Base-by-base conservation (phyloP, 1,139 yeast genomes). In the Debaryomycetaceae sp. region DNA sequence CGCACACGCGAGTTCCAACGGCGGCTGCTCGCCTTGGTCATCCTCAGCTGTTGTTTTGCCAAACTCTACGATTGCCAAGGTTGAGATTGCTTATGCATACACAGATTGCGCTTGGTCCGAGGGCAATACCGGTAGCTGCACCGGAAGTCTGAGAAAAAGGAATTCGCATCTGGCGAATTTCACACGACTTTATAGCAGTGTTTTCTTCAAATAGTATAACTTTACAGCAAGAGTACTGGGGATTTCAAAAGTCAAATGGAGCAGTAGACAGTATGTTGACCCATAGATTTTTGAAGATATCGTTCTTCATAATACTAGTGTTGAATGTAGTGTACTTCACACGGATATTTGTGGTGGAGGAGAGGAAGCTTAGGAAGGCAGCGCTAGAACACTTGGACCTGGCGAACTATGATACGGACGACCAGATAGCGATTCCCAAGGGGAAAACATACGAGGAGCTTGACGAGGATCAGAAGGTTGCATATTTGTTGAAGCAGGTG, bases 311-410 rank as follows among this genome's bases (percentile, higher is more conserved):
- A 8, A 56, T 61, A 13, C 43, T 65, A 17, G 42, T 62, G 20
- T 24, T 60, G 31, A 65, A 65, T 44, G 42, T 63, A 8, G 41
- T 55, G 37, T 62, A 62, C 41, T 63, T 65, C 49, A 43, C 59
- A 24, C 51, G 51, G 41, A 45, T 55, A n/a, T 63, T 62, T 41
- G 46, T 49, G 27, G 38, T 48, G 24, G 57, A 58, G 37, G 63
- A 61, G 37, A 45, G 48, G 14, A 51, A 52, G 41, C 44, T 61
- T 40, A 54, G 50, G 39, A 49, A 54, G 42, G 55, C 59, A n/a
- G 66, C 60, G 31, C 37, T 51, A n/a, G 46, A 55, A 6, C 66
- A 59, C 42, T 44, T 48, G 4, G 50, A 58, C 2, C 45, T 56
- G 9, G 47, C 55, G n/a, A 49, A 47, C 31, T 60, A 57, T 40